Evolutionary conservation across 306 rosid genomes (phyloP).

Genomic region (Cajanus cajan): DNA sequence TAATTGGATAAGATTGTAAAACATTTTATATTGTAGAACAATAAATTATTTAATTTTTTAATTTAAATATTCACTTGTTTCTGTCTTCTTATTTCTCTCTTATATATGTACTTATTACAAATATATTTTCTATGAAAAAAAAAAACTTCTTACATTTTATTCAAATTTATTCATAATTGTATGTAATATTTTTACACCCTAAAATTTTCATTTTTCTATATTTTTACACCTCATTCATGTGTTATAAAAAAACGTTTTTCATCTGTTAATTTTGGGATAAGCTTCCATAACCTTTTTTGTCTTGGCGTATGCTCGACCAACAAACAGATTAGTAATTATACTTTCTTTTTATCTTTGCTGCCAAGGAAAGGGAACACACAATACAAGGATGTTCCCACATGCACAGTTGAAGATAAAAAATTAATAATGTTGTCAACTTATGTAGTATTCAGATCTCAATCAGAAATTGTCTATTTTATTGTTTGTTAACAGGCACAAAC

Average conservation of each 20-base stretch:
- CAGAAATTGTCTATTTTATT: not conserved
- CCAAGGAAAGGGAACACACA: conserved; percentile 10
- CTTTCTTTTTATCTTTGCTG: conserved; percentile 12
- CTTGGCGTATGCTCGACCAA: not conserved
- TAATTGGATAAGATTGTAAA: too few species aligned
- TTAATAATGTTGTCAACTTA: not conserved
- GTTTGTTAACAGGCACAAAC: not conserved
- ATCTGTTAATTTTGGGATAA: not conserved
- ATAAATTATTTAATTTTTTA: too few species aligned
- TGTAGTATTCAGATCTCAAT: not conserved
- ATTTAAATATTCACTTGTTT: too few species aligned
- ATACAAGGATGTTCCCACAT: not conserved
- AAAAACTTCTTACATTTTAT: not conserved
- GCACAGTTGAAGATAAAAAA: not conserved
- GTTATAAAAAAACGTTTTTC: not conserved
- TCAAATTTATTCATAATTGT: not conserved
- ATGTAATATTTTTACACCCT: not conserved
- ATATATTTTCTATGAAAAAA: not conserved
- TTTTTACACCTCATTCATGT: not conserved
- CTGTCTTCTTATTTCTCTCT: not conserved
- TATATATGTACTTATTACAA: not conserved
- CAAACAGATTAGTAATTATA: not conserved
- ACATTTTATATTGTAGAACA: too few species aligned
- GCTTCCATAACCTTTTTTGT: not conserved
- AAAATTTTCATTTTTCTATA: not conserved